phyloP scores from a whole-genome alignment of 1,284 basidiomycete species.

The Apiotrichum laibachii region DNA sequence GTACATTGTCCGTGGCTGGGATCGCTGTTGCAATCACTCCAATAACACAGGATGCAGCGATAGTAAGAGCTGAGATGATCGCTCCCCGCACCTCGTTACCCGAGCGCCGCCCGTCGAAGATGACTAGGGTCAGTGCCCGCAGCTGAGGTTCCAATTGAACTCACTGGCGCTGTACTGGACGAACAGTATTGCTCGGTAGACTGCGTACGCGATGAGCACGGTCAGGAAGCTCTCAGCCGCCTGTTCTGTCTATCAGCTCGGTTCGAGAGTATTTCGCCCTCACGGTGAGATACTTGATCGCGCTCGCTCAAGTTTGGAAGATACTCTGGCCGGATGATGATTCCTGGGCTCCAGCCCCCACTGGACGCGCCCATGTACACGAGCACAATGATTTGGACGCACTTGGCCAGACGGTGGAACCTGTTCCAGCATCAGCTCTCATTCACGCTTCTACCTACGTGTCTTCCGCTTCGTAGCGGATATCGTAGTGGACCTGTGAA shows the following conservation, averaged over 20 bases:
- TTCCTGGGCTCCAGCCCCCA: conserved; percentile 27
- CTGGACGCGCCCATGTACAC: conserved; percentile 36
- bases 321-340: neutral
- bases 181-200: conserved; percentile 22
- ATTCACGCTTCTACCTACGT: too few species aligned
- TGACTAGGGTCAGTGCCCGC: neutral
- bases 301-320: neutral
- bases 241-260: neutral
- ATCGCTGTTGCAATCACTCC: conserved; percentile 20
- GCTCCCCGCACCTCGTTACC: neutral
- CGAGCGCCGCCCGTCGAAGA: neutral
- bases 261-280: neutral
- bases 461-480: conserved; percentile 36
- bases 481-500: conserved; percentile 36
- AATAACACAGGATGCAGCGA: conserved; percentile 20
- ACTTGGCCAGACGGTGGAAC: conserved; percentile 33
- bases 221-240: conserved; percentile 25
- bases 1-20: conserved; percentile 9
- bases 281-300: neutral
- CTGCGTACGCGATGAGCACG: conserved; percentile 24
- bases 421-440: too few species aligned
- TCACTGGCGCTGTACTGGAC: conserved; percentile 23
- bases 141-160: too few species aligned
- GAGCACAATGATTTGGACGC: conserved; percentile 31
- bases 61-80: conserved; percentile 1